A percentile compares a stretch with the other conserved stretches of the same genome.
These are phyloP conservation scores for Talaromyces liani DNA, from an alignment of 495 filamentous ascomycete species.

Conservation along the genomic window DNA sequence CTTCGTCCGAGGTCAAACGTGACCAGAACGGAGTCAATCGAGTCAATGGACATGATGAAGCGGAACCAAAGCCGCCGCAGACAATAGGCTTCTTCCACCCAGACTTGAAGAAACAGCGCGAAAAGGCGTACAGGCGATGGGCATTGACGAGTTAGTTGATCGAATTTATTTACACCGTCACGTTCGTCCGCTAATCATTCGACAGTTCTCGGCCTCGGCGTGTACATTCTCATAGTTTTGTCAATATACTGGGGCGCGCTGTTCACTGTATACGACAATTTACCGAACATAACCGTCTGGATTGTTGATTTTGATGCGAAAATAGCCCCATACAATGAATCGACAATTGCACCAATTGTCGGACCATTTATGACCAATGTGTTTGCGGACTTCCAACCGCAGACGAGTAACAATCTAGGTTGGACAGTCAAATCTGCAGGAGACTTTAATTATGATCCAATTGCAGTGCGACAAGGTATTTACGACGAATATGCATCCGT, in stretches of 20 bases:
- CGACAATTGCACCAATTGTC: constrained; percentile 38
- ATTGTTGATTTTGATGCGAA: constrained; percentile 61
- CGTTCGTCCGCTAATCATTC: background rate
- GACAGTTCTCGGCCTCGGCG: constrained; percentile 44
- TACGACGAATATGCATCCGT: constrained; percentile 58
- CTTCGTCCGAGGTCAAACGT: background rate
- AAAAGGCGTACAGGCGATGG: background rate
- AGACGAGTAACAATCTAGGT: constrained; percentile 31
- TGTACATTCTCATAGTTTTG: constrained; percentile 47
- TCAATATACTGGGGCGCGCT: constrained; percentile 57
- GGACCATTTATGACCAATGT: constrained; percentile 46
- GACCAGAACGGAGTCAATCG: background rate
- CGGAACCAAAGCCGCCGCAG: background rate
- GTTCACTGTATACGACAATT: constrained; percentile 40
- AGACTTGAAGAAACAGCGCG: background rate
- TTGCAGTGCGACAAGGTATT: constrained; percentile 50
- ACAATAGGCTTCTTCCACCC: background rate
- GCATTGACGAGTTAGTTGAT: background rate
- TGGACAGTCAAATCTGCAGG: constrained; percentile 42
- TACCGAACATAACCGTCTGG: constrained; percentile 42
- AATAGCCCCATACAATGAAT: constrained; percentile 40
- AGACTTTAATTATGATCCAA: constrained; percentile 50
- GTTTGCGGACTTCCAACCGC: constrained; percentile 27
- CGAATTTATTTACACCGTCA: background rate
- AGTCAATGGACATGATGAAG: background rate